Base-by-base conservation (phyloP, 2,329 filamentous ascomycete genomes). In the Lojkania enalia region DNA sequence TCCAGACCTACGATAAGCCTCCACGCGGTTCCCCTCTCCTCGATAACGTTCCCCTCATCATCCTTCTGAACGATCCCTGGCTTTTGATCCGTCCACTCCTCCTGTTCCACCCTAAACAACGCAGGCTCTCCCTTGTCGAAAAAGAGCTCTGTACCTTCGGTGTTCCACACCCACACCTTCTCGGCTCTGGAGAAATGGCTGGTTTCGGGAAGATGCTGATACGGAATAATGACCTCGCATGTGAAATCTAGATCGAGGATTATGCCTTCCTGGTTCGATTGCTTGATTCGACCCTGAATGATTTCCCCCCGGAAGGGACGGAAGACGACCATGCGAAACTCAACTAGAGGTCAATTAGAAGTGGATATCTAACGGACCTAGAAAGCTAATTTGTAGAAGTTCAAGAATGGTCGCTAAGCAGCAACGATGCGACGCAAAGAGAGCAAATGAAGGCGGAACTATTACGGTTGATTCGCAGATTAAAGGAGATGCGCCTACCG, bases 261-360 rank as follows among this genome's bases (percentile, higher is more conserved):
- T 60, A 95, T 89, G 27, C 88, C 90, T 1, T 84, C 75, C 5
- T 84, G 78, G 1, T 81, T 86, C 25, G 85, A 85, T 54, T 83
- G 85, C 52, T 85, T 85, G 69, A 99, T 96, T 54, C 84, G 86
- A 13, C 88, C 94, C 33, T 88, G 78, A 61, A 99, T 80, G 48
- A 96, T 89, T 68, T 99, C 94, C 36, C 90, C 89, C 66, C 95
- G 95, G 76, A 96, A 97, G 0, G 94, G 94, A 18, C 94, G 85
- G 70, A 97, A 99, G 20, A 99, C 90, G 14, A 96, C 79, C 64
- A 99, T 78, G 16, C 90, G 87, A 63, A 97, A 99, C 67, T 95
- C 90, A 38, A 95, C 92, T 94, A 53, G 3, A 3, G 7, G 23
- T 35, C 18, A 42, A 43, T n/a, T 39, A 45, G 23, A 41, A 27